These are phyloP conservation scores for Suhomyces maxii DNA, from an alignment of 1,139 yeast species.

Conservation along the genomic window DNA sequence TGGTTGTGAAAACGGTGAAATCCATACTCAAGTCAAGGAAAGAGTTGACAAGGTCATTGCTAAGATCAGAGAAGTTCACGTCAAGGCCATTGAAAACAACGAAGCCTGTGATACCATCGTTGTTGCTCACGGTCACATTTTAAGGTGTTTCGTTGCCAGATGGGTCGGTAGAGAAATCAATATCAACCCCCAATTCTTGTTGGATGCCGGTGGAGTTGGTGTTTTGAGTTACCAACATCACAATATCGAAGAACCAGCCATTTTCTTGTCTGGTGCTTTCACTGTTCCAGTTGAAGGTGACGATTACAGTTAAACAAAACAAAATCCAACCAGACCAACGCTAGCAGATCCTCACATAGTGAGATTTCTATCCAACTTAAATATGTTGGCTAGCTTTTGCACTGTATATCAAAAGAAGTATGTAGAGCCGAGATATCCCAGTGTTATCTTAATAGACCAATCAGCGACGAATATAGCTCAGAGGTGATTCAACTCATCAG, in stretches of 20 bases:
- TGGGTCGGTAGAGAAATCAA: conserved; percentile 69
- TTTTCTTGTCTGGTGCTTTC: conserved; percentile 79
- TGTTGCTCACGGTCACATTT: conserved; percentile 91
- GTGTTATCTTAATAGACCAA: no score
- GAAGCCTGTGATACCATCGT: conserved; percentile 71
- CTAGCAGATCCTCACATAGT: no score
- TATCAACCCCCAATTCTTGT: conserved; percentile 72
- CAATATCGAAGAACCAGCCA: conserved; percentile 81
- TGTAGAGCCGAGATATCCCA: no score
- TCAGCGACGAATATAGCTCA: no score
- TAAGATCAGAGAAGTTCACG: conserved; percentile 63
- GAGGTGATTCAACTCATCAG: no score
- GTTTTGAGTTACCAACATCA: conserved; percentile 88
- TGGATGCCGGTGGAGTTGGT: conserved; percentile 96
- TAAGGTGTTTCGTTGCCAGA: conserved; percentile 84
- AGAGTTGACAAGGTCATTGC: conserved; percentile 71
- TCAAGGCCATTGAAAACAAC: conserved; percentile 52
- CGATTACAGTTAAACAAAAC: conserved; percentile 15
- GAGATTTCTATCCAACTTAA: no score
- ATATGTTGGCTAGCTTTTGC: no score
- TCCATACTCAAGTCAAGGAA: conserved; percentile 58
- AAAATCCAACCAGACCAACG: neutral
- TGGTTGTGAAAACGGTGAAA: conserved; percentile 92
- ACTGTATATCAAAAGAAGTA: no score
- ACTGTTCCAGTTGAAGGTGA: conserved; percentile 61